Base-by-base conservation (phyloP, 2,329 filamentous ascomycete genomes). In the Aphanoascus verrucosus region DNA sequence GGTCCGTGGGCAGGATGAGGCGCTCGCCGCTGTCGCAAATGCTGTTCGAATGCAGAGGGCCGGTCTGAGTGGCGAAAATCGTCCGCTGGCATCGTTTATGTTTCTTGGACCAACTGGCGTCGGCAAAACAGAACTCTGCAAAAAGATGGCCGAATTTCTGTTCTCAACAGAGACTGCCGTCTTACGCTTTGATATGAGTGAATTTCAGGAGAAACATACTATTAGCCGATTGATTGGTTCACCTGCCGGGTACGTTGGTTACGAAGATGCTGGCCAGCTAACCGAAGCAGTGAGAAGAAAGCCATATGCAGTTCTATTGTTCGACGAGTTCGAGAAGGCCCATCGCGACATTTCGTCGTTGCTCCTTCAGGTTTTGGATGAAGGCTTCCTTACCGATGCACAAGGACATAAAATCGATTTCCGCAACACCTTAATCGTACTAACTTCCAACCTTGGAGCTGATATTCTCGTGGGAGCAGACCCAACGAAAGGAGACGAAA, bases 351-450 rank as follows among this genome's bases (percentile, higher is more conserved):
- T 97, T 59, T 94, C 88, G 0, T 85, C 90, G 0, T 76, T 98
- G 2, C 78, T 98, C 3, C 79, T 98, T 3, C 93, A 97, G 69
- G 91, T 97, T 0, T 80, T 98, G 0, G 93, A 97, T 65, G 93
- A 97, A 67, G 93, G 93, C 2, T 96, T 93, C 73, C 78, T 98
- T 48, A 97, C 91, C 0, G 93, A 97, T 66, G 83, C 88, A 0
- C 91, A 97, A 71, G 93, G 93, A 32, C 90, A 95, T 74, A 95
- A 93, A 69, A 85, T 98, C 56, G 93, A 97, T 67, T 97, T 97
- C 76, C 80, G 86, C 57, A 97, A 96, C 70, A 96, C 91, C 6
- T 86, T 97, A 63, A 96, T 97, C 60, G 91, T 97, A 1, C 78
- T 98, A 53, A 97, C 93, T 0, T 95, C 89, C 37, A 98, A 98